A percentile compares a stretch with the other conserved stretches of the same genome.
phyloP scores from a whole-genome alignment of 805 yeast species.

The Saccharomycopsis sp. region DNA sequence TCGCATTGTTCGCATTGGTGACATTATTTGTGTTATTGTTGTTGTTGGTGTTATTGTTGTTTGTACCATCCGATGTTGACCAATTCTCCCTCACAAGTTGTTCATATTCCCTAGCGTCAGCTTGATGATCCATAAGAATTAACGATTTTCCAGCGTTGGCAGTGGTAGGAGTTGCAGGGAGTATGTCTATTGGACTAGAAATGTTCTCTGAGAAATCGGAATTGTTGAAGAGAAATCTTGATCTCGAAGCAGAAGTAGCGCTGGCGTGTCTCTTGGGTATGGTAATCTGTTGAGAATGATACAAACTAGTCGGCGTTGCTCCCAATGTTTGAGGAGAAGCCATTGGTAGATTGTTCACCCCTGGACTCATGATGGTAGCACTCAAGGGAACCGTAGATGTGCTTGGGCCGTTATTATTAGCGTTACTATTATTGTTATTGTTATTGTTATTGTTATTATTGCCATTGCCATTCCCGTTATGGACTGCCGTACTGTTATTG shows the following conservation, averaged over 20 bases:
- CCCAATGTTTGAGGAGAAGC: slow-evolving; percentile 2
- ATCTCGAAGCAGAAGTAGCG: slow-evolving; percentile 10
- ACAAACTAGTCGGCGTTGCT: slow-evolving; percentile 5
- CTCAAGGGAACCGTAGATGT: no score
- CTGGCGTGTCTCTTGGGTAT: slow-evolving; percentile 17
- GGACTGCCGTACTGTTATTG: no score
- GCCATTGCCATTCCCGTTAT: no score
- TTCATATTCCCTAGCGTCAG: slow-evolving; percentile 39
- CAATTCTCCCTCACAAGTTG: slow-evolving; percentile 34
- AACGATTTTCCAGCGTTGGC: slow-evolving; percentile 37
- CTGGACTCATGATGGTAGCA: slow-evolving; percentile 2
- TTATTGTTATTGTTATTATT: slow-evolving; percentile 2
- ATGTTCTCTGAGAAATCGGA: slow-evolving; percentile 9
- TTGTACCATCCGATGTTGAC: slow-evolving; percentile 4
- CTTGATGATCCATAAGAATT: slow-evolving; percentile 37
- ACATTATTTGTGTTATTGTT: slow-evolving; percentile 26
- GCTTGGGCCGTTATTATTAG: neutral
- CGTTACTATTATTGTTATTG: slow-evolving; percentile 5
- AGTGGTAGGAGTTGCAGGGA: slow-evolving; percentile 22
- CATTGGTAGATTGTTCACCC: slow-evolving; percentile 1
- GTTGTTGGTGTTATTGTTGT: slow-evolving; percentile 1
- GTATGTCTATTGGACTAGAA: slow-evolving; percentile 15
- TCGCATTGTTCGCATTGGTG: slow-evolving; percentile 30
- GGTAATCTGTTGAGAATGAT: slow-evolving; percentile 10
- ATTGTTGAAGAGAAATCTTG: slow-evolving; percentile 14